Evolutionary conservation across 345 rosid genomes (phyloP).

Genomic region (Euclidium syriacum): DNA sequence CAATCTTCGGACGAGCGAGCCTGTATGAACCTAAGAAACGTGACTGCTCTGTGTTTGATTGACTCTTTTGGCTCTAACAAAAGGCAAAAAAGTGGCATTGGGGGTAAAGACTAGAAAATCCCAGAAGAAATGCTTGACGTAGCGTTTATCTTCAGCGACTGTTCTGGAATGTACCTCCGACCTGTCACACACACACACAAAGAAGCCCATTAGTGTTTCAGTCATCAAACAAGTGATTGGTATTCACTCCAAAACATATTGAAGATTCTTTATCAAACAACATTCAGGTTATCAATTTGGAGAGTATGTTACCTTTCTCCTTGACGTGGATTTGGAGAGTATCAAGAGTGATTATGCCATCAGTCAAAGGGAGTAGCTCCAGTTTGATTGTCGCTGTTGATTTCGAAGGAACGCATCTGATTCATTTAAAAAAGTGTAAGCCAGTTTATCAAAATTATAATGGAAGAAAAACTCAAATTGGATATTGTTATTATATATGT

Average conservation of each 20-base stretch:
- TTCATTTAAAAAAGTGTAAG: conserved; percentile 21
- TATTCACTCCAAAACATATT: not conserved
- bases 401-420: conserved; percentile 88
- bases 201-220: conserved; percentile 1
- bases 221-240: not conserved
- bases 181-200: conserved; percentile 44
- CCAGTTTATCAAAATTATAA: conserved; percentile 5
- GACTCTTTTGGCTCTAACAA: conserved; percentile 9
- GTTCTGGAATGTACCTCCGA: conserved; percentile 80
- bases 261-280: not conserved
- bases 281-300: not conserved
- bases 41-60: conserved; percentile 15
- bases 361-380: conserved; percentile 95
- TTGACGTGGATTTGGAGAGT: conserved; percentile 79
- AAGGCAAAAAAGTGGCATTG: conserved; percentile 7
- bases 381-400: conserved; percentile 85
- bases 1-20: conserved; percentile 1
- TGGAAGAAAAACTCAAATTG: not conserved
- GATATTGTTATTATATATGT: conserved; percentile 18
- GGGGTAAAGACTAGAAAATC: conserved; percentile 38
- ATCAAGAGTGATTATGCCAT: conserved; percentile 87
- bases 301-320: conserved; percentile 85
- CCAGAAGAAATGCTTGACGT: conserved; percentile 80
- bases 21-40: conserved; percentile 2
- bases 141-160: conserved; percentile 84